Base-by-base conservation (phyloP, 805 yeast species). In the Nakazawaea peltata region DNA sequence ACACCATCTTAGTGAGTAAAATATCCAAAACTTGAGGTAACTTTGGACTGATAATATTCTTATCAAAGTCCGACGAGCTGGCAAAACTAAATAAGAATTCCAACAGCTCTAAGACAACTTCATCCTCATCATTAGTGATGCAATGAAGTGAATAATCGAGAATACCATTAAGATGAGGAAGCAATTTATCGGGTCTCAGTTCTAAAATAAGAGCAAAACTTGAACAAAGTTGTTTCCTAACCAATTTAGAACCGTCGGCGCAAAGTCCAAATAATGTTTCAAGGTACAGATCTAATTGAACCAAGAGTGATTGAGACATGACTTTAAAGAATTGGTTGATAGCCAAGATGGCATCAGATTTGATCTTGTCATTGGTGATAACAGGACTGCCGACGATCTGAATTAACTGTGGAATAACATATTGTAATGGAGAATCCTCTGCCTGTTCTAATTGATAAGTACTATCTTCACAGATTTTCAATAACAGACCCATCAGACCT, bases 381-480 rank as follows among this genome's bases (percentile, higher is more conserved):
- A 64, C 54, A 2, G 5, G 26, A 6, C 70, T 53, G 9, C 43
- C 43, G 43, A 71, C 56, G 30, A 83, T 63, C 35, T 66, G 59
- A 30, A 87, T 57, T 36, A 87, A 74, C 35, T 71, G 68, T 12
- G 83, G 80, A 18, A 85, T 67, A 63, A 90, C 65, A 39, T 67
- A 70, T 35, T 73, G 75, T 43, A 81, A 61, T 0, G 95, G 95
- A 37, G 77, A 61, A 39, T 72, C 70, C 4, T 83, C 81, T 40
- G 77, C 81, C 33, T 66, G 56, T 50, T 84, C 87, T 40, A 92
- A 68, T 25, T 70, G 57, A 30, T 63, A 61, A 7, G 77, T 75
- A 19, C 84, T 75, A 57, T 92, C 98, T 54, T 92, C 98, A 63
- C 95, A 85, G 33, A 92, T 81, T 54, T 88, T 86, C 26, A 81